Evolutionary conservation across 2,329 filamentous ascomycete species (phyloP).

Genomic region (Xylariaceae sp.): DNA sequence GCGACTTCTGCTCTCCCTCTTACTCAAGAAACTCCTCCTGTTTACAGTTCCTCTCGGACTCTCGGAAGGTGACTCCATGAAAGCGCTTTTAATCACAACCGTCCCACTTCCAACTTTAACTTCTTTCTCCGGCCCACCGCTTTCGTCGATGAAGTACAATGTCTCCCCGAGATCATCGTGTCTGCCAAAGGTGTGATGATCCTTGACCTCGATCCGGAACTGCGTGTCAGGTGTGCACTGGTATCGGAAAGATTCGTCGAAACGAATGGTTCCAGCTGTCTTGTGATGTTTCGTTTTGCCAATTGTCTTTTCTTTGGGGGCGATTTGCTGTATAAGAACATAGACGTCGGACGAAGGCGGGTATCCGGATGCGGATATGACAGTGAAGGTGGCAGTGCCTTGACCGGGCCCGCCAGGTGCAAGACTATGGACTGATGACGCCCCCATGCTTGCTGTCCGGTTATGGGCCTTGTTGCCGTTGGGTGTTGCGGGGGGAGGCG

Average conservation of each 20-base stretch:
- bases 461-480: conserved; percentile 31
- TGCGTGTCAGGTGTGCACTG: conserved; percentile 75
- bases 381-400: conserved; percentile 75
- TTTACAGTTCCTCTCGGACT: conserved; percentile 20
- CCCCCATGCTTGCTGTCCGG: conserved; percentile 57
- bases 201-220: conserved; percentile 82
- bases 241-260: conserved; percentile 75
- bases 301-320: conserved; percentile 70
- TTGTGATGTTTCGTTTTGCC: conserved; percentile 94
- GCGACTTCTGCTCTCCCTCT: conserved; percentile 24
- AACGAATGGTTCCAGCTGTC: conserved; percentile 62
- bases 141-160: conserved; percentile 89
- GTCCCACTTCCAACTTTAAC: conserved; percentile 69
- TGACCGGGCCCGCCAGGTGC: conserved; percentile 57
- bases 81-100: conserved; percentile 71
- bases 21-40: conserved; percentile 28
- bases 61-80: conserved; percentile 44
- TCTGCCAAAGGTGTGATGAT: conserved; percentile 78
- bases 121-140: conserved; percentile 65
- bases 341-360: conserved; percentile 75
- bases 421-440: conserved; percentile 63
- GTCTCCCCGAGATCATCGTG: conserved; percentile 82
- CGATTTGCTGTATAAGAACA: conserved; percentile 64
- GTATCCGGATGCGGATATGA: conserved; percentile 76
- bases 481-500: conserved; percentile 25